These are phyloP conservation scores for Lentinus polychrous DNA, from an alignment of 1,284 basidiomycete genomes.

Conservation along the genomic window DNA sequence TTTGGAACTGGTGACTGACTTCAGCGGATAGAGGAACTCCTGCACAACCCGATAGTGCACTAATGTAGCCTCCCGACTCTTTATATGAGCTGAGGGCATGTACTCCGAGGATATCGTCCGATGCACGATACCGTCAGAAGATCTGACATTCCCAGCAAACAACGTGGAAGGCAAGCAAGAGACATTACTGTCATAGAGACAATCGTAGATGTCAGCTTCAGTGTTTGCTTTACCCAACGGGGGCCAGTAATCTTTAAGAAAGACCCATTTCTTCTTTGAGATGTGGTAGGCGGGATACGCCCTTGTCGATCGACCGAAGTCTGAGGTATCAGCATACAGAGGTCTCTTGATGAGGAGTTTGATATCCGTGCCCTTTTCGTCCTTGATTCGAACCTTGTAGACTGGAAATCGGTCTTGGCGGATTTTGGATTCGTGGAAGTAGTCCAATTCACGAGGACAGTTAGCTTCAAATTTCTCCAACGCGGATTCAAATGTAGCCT, in stretches of 20 bases:
- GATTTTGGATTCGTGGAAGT: too few species aligned
- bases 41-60: conserved; percentile 3
- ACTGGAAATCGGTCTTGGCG: background rate
- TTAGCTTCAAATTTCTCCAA: too few species aligned
- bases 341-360: background rate
- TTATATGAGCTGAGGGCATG: background rate
- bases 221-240: background rate
- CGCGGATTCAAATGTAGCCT: too few species aligned
- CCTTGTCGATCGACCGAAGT: conserved; percentile 3
- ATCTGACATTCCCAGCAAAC: background rate
- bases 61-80: background rate
- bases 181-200: background rate
- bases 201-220: background rate
- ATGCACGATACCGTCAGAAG: too few species aligned
- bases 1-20: background rate
- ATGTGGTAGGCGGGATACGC: conserved; percentile 9
- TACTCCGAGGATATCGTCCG: too few species aligned
- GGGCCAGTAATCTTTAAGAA: conserved; percentile 9
- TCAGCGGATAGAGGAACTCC: background rate
- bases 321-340: background rate
- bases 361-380: background rate
- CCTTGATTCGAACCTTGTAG: background rate
- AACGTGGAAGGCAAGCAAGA: background rate
- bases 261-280: conserved; percentile 4
- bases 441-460: too few species aligned